Percentiles rank a stretch among this genome's conserved stretches.
These are phyloP conservation scores for Corylus avellana DNA, from an alignment of 306 rosid species.

Conservation along the genomic window DNA sequence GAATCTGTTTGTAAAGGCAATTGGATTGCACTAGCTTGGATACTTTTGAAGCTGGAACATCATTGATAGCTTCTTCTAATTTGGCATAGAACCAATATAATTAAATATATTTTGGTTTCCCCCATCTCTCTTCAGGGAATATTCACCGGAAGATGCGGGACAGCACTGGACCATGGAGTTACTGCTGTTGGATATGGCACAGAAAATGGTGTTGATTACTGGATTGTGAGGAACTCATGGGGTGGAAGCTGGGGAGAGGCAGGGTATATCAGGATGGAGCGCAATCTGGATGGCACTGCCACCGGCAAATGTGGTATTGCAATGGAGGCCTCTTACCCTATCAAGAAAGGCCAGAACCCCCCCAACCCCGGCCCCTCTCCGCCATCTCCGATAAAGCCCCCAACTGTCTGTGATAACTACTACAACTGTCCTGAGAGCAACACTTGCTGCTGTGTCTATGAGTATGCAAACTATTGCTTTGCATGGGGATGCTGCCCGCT, in stretches of 20 bases:
- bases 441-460: conserved; percentile 85
- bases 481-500: conserved; percentile 98
- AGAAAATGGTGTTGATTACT: conserved; percentile 67
- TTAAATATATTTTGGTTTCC: neutral
- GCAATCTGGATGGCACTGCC: conserved; percentile 38
- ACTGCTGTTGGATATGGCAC: conserved; percentile 80
- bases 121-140: conserved; percentile 56
- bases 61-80: neutral
- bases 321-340: conserved; percentile 70
- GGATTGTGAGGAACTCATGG: conserved; percentile 90
- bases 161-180: conserved; percentile 78
- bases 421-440: conserved; percentile 50
- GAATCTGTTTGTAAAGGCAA: neutral
- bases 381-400: conserved; percentile 83
- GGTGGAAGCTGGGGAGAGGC: conserved; percentile 78
- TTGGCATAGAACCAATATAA: neutral
- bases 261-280: conserved; percentile 80
- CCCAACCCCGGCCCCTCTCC: conserved; percentile 95
- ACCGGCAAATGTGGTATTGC: conserved; percentile 81
- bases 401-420: conserved; percentile 70
- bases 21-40: neutral
- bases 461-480: conserved; percentile 51
- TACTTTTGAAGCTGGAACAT: neutral
- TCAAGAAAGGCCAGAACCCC: conserved; percentile 67
- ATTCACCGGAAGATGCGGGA: conserved; percentile 75